Conservation (phyloP, 164 flowering plant species). For the Buxus sempervirens region DNA sequence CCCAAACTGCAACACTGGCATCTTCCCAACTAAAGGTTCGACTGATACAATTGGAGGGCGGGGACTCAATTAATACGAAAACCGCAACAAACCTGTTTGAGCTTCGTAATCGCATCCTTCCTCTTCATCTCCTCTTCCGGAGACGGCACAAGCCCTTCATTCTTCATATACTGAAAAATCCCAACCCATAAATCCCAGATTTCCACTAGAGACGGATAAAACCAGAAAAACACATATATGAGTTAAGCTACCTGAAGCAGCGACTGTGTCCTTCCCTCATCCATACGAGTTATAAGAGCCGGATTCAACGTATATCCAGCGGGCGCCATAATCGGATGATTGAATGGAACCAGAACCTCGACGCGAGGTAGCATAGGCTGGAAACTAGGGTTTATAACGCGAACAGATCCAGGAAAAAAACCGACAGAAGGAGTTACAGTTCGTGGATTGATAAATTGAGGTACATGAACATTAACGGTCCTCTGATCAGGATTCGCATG, state of each 20-base stretch:
- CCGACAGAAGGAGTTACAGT: background rate
- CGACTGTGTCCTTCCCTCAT: slow-evolving; percentile 15
- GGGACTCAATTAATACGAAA: too few relatives aligned
- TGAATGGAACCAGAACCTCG: background rate
- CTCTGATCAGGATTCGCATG: background rate
- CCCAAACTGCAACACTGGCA: background rate
- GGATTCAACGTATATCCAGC: slow-evolving; percentile 12
- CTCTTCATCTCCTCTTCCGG: slow-evolving; percentile 49
- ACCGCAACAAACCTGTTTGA: slow-evolving; percentile 36
- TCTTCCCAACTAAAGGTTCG: background rate
- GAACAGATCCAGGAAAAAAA: background rate
- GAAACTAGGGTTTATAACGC: slow-evolving; percentile 8
- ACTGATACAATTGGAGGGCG: too few relatives aligned
- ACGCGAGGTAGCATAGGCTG: background rate
- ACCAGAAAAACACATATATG: background rate
- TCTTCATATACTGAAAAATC: slow-evolving; percentile 36
- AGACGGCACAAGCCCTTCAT: slow-evolving; percentile 46
- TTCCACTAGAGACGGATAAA: background rate
- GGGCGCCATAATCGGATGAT: slow-evolving; percentile 1
- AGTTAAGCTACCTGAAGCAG: slow-evolving; percentile 16
- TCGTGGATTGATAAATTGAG: background rate
- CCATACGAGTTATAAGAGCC: slow-evolving; percentile 12
- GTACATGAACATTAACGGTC: background rate
- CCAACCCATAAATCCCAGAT: background rate
- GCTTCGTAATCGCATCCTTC: slow-evolving; percentile 33